Base-by-base conservation (phyloP, 1,284 basidiomycete genomes). In the Puccinia polysora region DNA sequence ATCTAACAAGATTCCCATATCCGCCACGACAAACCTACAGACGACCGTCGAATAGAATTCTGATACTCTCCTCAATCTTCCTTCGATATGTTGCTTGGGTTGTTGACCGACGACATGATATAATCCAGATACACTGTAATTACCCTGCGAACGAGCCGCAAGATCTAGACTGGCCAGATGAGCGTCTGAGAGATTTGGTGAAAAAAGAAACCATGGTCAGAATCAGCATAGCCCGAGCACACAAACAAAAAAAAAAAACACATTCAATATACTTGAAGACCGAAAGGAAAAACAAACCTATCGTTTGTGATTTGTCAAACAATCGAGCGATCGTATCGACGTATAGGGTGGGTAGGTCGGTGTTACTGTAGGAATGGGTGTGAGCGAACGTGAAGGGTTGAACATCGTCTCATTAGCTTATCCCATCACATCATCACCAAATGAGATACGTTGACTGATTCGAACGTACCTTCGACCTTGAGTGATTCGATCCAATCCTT, bases 31-130 rank as follows among this genome's bases (percentile, higher is more conserved):
- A 80, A 96, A 96, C 8, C 90, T 90, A 69, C 96, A 83, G 53
- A 98, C 85, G 69, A 96, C 91, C 50, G 85, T 88, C 5, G 88
- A 88, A 75, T 96, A 91, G 80, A 97, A 97, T 77, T 97, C 91
- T 18, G 90, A 91, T 6, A 86, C 84, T 73, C 88, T 86, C 76
- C 85, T 86, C 68, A 97, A 84, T 77, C 87, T 88, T 74, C 84
- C 81, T 78, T 95, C 90, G 67, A 91, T 84, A 12, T 84, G 84
- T 38, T 79, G 77, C 72, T 87, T 87, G 70, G 88, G 78, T 72
- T 89, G 86, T 40, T 58, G 45, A 25, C 59, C 36, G 47, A 60
- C 72, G 23, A 71, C 56, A 85, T 83, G 65, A 18, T 56, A 56
- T 36, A 56, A n/a, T 20, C 55, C 32, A n/a, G 55, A 18, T 8